Base-by-base conservation (phyloP, 2,329 filamentous ascomycete species). In the Tolypocladium pustulatum region DNA sequence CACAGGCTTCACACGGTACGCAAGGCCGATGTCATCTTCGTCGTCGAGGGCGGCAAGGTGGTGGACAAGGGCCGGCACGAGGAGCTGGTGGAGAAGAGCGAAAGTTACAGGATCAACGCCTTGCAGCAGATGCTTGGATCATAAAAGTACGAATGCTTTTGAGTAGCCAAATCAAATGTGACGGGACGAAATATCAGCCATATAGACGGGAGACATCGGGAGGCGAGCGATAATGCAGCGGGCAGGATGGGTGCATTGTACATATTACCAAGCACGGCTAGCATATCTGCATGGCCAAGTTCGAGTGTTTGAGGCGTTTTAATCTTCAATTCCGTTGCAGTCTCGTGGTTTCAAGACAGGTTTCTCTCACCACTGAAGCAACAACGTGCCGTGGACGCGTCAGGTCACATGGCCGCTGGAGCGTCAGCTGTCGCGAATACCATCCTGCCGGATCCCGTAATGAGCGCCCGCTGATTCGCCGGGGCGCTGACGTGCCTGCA, bases 1-100 rank as follows among this genome's bases (percentile, higher is more conserved):
- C 82, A 85, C 66, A 72, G 81, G 36, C 67, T 85, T 59, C 78
- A 80, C 61, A 85, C 81, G 4, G 80, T 85, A 43, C 74, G 76
- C 57, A 79, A 77, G 61, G 81, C 82, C 15, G 79, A 84, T 67
- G 71, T 78, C n/a, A 85, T 85, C 61, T 79, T 83, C 60, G 75
- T 85, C 52, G 74, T 84, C 51, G 80, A 83, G 61, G 77, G 75
- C 10, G 81, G 82, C 1, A 73, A 69, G 57, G 73, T 81, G 52
- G 76, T 82, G 15, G 81, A 83, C 60, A 70, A 70, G 58, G 81
- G 81, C 2, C 74, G 73, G 30, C 82, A 84, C 64, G 75, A 79
- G 59, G 81, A 84, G 64, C 67, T 84, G 57, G 71, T 83, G 61
- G 75, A 77, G 72, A 66, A 73, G 59, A 80, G 79, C 56, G 80